Percentiles rank a stretch among this genome's conserved stretches.
These are phyloP conservation scores for Meyerozyma elateridarum DNA, from an alignment of 1,139 yeast genomes.

Conservation along the genomic window DNA sequence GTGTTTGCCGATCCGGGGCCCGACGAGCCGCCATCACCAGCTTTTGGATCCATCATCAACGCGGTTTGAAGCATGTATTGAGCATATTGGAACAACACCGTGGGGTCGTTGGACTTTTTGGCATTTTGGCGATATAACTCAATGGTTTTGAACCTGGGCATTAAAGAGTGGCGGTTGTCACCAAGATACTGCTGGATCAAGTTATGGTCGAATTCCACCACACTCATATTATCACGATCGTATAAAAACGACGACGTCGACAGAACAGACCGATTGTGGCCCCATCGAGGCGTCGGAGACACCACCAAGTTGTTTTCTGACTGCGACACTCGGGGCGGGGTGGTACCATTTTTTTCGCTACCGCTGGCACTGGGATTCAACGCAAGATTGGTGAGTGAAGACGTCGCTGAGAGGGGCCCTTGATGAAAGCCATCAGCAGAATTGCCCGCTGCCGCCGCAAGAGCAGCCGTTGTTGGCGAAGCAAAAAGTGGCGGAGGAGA, in stretches of 20 bases:
- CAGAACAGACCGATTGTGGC: conserved; percentile 38
- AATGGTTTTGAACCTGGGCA: conserved; percentile 81
- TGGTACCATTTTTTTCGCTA: neutral
- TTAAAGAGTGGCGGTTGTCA: conserved; percentile 43
- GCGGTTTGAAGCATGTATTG: conserved; percentile 89
- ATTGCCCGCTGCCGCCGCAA: conserved; percentile 18
- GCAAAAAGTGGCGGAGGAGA: conserved; percentile 17
- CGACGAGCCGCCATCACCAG: too few species aligned
- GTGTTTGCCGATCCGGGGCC: conserved; percentile 3
- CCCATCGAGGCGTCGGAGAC: conserved; percentile 14
- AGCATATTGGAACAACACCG: conserved; percentile 82
- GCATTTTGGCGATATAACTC: conserved; percentile 86
- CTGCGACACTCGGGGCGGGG: conserved; percentile 15
- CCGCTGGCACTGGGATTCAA: conserved; percentile 11
- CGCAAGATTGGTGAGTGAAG: conserved; percentile 37
- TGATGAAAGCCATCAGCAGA: too few species aligned
- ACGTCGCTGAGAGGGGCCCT: conserved; percentile 33
- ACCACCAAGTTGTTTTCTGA: conserved; percentile 27
- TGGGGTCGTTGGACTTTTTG: conserved; percentile 79
- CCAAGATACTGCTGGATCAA: conserved; percentile 52
- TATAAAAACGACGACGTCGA: conserved; percentile 37
- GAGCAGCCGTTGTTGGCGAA: conserved; percentile 6
- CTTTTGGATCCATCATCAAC: conserved; percentile 43
- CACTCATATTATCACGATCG: conserved; percentile 32
- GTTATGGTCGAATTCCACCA: conserved; percentile 40